Base-by-base conservation (phyloP, 2,329 filamentous ascomycete species). In the Coniochaeta hoffmannii region DNA sequence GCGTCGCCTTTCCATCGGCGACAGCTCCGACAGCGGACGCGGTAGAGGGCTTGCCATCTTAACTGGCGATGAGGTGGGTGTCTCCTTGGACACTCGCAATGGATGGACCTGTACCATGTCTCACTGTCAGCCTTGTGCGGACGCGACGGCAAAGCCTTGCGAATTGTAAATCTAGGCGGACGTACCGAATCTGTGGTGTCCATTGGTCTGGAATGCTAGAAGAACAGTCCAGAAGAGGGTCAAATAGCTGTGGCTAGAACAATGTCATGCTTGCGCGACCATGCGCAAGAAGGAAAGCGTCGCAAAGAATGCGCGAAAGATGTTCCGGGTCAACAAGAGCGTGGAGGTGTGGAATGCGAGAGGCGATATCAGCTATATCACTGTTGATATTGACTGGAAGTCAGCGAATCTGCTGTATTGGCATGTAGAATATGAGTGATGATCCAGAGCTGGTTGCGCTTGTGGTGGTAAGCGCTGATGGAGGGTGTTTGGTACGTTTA, bases 21-120 rank as follows among this genome's bases (percentile, higher is more conserved):
- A 90, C 67, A 99, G 85, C 76, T 99, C 94, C 59, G 90, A 89
- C 61, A 99, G 81, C 57, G 94, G 89, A 64, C 88, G 85, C 67
- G 86, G 82, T 55, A 80, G 73, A 65, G 80, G 77, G 68, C 75
- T 79, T 55, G 75, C 68, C 76, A 82, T 81, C 71, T 86, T 92
- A 65, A 76, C 72, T 46, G 87, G 83, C 58, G 86, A 85, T 54
- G 79, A 69, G 58, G 71, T 75, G 53, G 80, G 76, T 56, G 76
- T 81, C 65, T 73, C 81, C 75, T 90, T 92, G 73, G 86, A 86
- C 66, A 93, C 90, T 73, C 88, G 87, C 74, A 93, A 74, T 66
- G 89, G 89, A 71, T 88, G 85, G 64, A 90, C 84, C 86, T 90
- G 15, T 28, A 12, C n/a, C 41, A 46, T 28, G 41, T 46, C 41